Percentiles rank a stretch among this genome's conserved stretches.
These are phyloP conservation scores for Lipomyces lipofer DNA, from an alignment of 805 yeast species.

Conservation along the genomic window DNA sequence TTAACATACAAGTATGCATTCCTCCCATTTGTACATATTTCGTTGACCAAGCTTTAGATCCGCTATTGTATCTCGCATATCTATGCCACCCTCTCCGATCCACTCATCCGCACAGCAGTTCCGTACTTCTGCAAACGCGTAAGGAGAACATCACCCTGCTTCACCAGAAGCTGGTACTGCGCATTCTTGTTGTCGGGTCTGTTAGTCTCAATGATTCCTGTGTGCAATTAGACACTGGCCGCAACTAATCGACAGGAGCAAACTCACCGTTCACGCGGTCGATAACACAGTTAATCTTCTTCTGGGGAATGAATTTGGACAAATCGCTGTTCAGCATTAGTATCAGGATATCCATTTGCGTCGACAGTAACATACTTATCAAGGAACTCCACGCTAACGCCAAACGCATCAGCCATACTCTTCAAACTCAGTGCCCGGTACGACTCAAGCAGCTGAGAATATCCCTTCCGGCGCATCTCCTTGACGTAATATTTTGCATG, in stretches of 20 bases:
- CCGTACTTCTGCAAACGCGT: slow-evolving; percentile 96
- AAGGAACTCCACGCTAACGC: slow-evolving; percentile 81
- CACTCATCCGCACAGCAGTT: slow-evolving; percentile 93
- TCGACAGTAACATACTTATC: slow-evolving; percentile 46
- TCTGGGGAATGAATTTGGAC: slow-evolving; percentile 87
- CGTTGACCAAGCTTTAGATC: too few relatives aligned
- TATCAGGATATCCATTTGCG: not conserved
- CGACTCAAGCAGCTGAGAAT: slow-evolving; percentile 89
- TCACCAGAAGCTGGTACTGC: slow-evolving; percentile 83
- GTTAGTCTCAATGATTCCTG: slow-evolving; percentile 80
- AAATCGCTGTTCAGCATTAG: slow-evolving; percentile 55
- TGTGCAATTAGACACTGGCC: not conserved
- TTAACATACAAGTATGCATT: too few relatives aligned
- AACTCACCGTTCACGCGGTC: slow-evolving; percentile 83
- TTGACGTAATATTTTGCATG: slow-evolving; percentile 85
- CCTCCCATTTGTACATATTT: too few relatives aligned
- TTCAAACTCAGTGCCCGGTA: slow-evolving; percentile 85
- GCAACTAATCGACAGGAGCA: not conserved
- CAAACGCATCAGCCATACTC: slow-evolving; percentile 93
- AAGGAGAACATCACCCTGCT: slow-evolving; percentile 87
- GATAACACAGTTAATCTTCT: slow-evolving; percentile 90
- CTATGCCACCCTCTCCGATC: slow-evolving; percentile 58
- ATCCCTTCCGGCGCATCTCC: slow-evolving; percentile 93
- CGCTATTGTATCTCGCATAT: too few relatives aligned
- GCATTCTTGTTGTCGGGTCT: slow-evolving; percentile 95